Evolutionary conservation across 1,139 yeast species (phyloP).

Genomic region (Pichia inconspicua): DNA sequence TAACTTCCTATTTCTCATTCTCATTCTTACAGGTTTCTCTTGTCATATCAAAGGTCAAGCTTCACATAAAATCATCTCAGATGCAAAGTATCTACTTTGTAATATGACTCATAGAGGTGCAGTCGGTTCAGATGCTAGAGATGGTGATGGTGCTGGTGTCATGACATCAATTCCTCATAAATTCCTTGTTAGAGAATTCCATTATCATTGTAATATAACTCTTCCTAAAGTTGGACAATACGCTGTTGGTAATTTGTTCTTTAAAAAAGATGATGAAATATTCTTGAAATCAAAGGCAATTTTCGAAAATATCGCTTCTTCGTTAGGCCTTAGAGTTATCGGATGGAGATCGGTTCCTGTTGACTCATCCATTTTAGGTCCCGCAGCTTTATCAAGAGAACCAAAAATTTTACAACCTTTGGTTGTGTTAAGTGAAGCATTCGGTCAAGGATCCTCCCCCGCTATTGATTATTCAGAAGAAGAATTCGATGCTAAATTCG

Average conservation of each 20-base stretch:
- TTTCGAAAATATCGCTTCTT: slow-evolving; percentile 71
- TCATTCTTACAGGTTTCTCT: slow-evolving; percentile 48
- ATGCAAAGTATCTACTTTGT: slow-evolving; percentile 79
- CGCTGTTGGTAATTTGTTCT: slow-evolving; percentile 91
- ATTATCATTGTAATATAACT: slow-evolving; percentile 45
- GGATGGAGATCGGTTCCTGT: slow-evolving; percentile 98
- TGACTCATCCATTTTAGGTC: slow-evolving; percentile 87
- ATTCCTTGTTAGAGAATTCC: slow-evolving; percentile 76
- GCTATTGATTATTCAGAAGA: slow-evolving; percentile 35
- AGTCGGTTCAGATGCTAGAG: slow-evolving; percentile 88
- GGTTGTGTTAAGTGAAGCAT: slow-evolving; percentile 58
- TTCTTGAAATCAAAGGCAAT: slow-evolving; percentile 63
- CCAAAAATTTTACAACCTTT: slow-evolving; percentile 87
- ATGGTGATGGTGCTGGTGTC: slow-evolving; percentile 99
- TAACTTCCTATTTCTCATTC: neutral
- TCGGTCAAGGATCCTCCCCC: slow-evolving; percentile 34
- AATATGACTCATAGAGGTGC: slow-evolving; percentile 99
- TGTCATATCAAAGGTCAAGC: slow-evolving; percentile 85
- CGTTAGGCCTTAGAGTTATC: slow-evolving; percentile 71
- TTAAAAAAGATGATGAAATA: slow-evolving; percentile 62
- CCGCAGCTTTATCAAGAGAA: slow-evolving; percentile 90
- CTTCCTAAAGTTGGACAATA: slow-evolving; percentile 79
- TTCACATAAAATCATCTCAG: slow-evolving; percentile 89
- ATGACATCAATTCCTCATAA: slow-evolving; percentile 88
- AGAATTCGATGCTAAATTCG: slow-evolving; percentile 50